Conservation (phyloP, 805 yeast species). For the Zygoascus flipseniorum region DNA sequence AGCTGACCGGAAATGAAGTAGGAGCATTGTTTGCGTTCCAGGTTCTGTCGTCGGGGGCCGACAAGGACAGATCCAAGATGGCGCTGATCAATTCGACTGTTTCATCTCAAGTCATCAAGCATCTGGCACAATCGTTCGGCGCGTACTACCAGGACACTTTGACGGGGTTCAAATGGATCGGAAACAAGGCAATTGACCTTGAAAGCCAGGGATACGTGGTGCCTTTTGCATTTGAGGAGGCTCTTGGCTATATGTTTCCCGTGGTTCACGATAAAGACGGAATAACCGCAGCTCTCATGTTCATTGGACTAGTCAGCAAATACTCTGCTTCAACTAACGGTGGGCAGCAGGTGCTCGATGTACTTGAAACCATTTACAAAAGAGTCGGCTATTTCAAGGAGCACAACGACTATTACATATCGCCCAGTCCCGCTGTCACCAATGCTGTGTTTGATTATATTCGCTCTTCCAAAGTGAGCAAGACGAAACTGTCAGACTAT, state of each 20-base stretch:
- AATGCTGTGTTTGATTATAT: constrained; percentile 47
- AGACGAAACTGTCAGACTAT: constrained; percentile 43
- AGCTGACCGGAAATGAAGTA: constrained; percentile 84
- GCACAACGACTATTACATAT: constrained; percentile 75
- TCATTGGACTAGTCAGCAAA: constrained; percentile 56
- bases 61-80: constrained; percentile 21
- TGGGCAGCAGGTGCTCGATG: constrained; percentile 37
- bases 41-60: constrained; percentile 10
- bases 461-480: constrained; percentile 27
- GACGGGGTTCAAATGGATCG: constrained; percentile 97
- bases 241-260: constrained; percentile 88
- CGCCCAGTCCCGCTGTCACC: constrained; percentile 47
- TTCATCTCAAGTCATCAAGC: constrained; percentile 69
- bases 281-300: constrained; percentile 66
- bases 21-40: constrained; percentile 75
- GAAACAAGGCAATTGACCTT: constrained; percentile 72
- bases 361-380: constrained; percentile 49
- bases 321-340: constrained; percentile 33
- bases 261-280: constrained; percentile 91
- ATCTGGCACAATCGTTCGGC: constrained; percentile 56
- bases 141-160: constrained; percentile 70
- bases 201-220: constrained; percentile 56
- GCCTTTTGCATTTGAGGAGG: constrained; percentile 92
- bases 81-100: constrained; percentile 83
- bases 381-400: constrained; percentile 77